Percentiles rank a stretch among this genome's conserved stretches.
Conservation (phyloP, 129 eudicot genomes). For the Dittrichia graveolens region DNA sequence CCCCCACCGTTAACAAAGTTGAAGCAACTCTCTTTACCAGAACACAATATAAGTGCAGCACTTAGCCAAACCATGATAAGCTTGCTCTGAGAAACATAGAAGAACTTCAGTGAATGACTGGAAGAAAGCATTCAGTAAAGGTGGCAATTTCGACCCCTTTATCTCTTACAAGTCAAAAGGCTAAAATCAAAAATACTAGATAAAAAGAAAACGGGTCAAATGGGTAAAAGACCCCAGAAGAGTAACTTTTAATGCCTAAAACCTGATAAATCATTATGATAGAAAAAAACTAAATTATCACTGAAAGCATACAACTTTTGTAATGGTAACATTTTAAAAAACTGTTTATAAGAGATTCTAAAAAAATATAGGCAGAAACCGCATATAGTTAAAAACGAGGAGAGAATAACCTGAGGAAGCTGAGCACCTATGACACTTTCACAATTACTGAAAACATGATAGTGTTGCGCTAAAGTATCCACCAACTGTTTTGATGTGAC, state of each 20-base stretch:
- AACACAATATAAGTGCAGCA: constrained; percentile 69
- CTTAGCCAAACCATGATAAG: constrained; percentile 66
- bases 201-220: neutral
- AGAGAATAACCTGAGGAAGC: constrained; percentile 61
- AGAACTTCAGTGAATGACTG: constrained; percentile 4
- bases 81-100: constrained; percentile 52
- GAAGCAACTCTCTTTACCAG: constrained; percentile 84
- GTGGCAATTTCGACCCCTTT: too few relatives aligned
- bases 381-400: neutral
- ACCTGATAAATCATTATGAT: too few relatives aligned
- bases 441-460: constrained; percentile 30
- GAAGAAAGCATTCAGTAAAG: constrained; percentile 3
- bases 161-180: neutral
- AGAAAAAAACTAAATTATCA: too few relatives aligned
- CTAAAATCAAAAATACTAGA: neutral
- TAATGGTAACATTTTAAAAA: too few relatives aligned
- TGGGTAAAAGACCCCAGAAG: too few relatives aligned
- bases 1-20: constrained; percentile 87
- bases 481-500: constrained; percentile 72
- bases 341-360: too few relatives aligned
- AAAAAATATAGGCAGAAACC: too few relatives aligned
- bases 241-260: too few relatives aligned
- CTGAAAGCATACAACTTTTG: too few relatives aligned
- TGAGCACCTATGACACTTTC: constrained; percentile 46
- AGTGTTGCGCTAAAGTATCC: constrained; percentile 48